These are phyloP conservation scores for Dryas drummondii DNA, from an alignment of 306 rosid genomes.

Conservation along the genomic window DNA sequence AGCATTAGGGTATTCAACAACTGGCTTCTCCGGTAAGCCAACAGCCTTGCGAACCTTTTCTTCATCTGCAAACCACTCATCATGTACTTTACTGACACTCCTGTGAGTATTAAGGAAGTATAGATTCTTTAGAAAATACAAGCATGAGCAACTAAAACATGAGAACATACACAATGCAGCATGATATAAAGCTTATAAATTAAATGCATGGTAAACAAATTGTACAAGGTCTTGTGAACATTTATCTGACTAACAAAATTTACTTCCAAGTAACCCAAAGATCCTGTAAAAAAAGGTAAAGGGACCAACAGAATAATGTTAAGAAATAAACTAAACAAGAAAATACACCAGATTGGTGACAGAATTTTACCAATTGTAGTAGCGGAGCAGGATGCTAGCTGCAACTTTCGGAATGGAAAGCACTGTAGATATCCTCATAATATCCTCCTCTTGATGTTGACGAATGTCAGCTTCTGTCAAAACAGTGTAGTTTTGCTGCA, in stretches of 20 bases:
- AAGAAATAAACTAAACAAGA: not conserved
- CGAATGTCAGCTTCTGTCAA: conserved; percentile 56
- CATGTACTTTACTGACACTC: conserved; percentile 68
- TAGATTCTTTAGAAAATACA: conserved; percentile 13
- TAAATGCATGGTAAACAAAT: conserved; percentile 3
- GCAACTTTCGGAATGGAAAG: conserved; percentile 55
- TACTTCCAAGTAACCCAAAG: not conserved
- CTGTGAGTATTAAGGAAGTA: conserved; percentile 26
- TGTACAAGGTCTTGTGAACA: not conserved
- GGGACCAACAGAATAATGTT: not conserved
- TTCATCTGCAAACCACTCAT: conserved; percentile 75
- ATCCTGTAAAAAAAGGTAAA: not conserved
- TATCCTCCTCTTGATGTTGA: conserved; percentile 62
- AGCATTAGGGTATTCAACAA: conserved; percentile 33
- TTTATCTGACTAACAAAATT: not conserved
- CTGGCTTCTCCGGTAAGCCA: conserved; percentile 52
- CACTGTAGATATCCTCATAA: conserved; percentile 52
- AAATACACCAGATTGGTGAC: not conserved
- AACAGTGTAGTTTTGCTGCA: conserved; percentile 56
- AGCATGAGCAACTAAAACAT: no score
- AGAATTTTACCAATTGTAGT: conserved; percentile 52
- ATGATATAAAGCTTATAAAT: conserved; percentile 9
- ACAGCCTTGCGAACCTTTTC: conserved; percentile 58
- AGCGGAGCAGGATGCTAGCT: conserved; percentile 60
- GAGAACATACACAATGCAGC: not conserved